Percentiles rank a stretch among this genome's conserved stretches.
Evolutionary conservation across 1,284 basidiomycete species (phyloP).

Genomic region (Ceratobasidium sp.): DNA sequence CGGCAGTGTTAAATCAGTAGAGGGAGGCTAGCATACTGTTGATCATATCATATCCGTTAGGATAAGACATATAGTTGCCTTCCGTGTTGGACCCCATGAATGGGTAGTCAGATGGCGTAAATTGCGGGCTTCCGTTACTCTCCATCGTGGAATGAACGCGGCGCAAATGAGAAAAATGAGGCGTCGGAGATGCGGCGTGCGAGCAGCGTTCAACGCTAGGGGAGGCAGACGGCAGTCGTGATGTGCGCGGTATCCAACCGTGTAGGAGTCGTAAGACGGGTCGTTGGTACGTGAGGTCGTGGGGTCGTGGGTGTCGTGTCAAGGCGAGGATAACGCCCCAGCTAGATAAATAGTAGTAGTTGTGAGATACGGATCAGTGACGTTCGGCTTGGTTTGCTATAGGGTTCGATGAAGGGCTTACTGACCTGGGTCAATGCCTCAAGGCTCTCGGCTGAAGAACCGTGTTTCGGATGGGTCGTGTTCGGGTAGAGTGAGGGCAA

Average conservation of each 20-base stretch:
- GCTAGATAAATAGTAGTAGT: constrained; percentile 37
- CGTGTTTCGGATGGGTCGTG: constrained; percentile 31
- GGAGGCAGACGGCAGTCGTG: constrained; percentile 27
- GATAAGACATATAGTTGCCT: constrained; percentile 11
- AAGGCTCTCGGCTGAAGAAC: constrained; percentile 34
- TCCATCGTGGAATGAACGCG: constrained; percentile 35
- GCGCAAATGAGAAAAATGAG: constrained; percentile 35
- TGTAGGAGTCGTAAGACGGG: constrained; percentile 17
- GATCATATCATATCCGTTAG: constrained; percentile 27
- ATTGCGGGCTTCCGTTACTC: constrained; percentile 22
- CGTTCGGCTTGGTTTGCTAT: constrained; percentile 37
- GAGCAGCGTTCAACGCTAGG: constrained; percentile 37
- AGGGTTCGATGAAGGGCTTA: constrained; percentile 35
- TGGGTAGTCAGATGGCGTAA: constrained; percentile 28
- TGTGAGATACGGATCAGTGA: constrained; percentile 37
- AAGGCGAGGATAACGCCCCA: constrained; percentile 31
- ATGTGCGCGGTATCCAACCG: constrained; percentile 39
- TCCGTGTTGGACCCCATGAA: constrained; percentile 18
- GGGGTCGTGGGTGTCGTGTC: constrained; percentile 30
- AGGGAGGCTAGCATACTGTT: constrained; percentile 14
- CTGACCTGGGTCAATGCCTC: constrained; percentile 35
- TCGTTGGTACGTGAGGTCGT: constrained; percentile 31
- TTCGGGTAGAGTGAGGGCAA: constrained; percentile 31
- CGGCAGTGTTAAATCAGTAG: constrained; percentile 30
- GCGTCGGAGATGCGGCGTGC: constrained; percentile 37